Evolutionary conservation across 257 asterid genomes (phyloP), one percentile per base, ranked within the genome.

Genomic region (Craterostigma plantagineum): DNA sequence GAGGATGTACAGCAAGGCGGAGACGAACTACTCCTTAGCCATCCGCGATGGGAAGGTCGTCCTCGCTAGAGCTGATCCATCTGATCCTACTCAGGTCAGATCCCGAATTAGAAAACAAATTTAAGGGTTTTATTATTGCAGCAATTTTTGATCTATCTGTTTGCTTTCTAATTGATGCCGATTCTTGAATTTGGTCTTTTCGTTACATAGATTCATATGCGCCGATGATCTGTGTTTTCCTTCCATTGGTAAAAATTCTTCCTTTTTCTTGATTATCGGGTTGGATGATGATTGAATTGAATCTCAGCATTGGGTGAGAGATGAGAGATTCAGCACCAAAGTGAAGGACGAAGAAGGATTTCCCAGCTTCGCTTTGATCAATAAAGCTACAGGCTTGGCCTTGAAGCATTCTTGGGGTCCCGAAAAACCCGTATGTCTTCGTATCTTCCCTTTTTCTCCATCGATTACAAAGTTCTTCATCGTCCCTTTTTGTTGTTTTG

Each of bases 261-360:
- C 40, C 16, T 16, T 2, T 9, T 18, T 45, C n/a, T 13, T 16
- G n/a, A 1, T 44, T 9, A 12, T 14, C 12, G 8, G 7, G 38
- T n/a, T 18, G 9, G 16, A 50, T 11, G 18, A 14, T 18, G 2
- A 30, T 56, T 43, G 9, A 9, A 27, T 3, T 15, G 30, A 14
- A 11, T 15, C 47, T 42, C 70, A 81, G 92, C 87, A 77, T 51
- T 81, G 90, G 94, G 50, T 74, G 16, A 77, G 68, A 55, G 92
- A 77, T 54, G 76, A 62, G 65, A 81, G 36, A 58, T 66, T 8
- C 45, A 75, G 92, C 67, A 72, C 75, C 4, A 62, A 45, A 56
- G 84, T 72, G 63, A 77, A 73, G 69, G 94, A 81, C 36, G 87
- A 65, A 59, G 73, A 81, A 49, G 92, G 94, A 2, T 63, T 66